phyloP scores from a whole-genome alignment of 805 yeast species.

The Metschnikowia orientalis region DNA sequence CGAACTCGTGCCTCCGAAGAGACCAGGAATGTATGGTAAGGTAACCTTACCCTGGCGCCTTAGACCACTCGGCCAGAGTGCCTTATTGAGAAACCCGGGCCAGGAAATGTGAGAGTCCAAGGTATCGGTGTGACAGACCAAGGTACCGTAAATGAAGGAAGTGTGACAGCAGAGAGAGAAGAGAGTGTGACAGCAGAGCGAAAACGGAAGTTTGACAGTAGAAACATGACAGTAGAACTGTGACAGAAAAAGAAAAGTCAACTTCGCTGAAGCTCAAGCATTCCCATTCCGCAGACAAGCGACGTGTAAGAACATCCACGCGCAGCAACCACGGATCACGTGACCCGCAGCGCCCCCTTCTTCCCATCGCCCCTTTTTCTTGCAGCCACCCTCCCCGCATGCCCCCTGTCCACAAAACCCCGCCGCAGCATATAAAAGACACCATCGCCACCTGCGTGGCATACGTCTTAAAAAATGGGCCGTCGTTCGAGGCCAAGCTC shows the following conservation, averaged over 20 bases:
- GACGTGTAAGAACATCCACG: no score
- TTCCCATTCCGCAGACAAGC: no score
- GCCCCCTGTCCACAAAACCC: slow-evolving; percentile 2
- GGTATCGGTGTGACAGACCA: no score
- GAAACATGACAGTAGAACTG: no score
- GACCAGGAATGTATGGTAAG: slow-evolving; percentile 24
- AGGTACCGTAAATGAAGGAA: no score
- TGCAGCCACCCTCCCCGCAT: neutral
- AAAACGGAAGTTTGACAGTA: no score
- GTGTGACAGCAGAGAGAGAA: no score
- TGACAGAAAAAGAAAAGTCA: no score
- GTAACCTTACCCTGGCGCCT: slow-evolving; percentile 26
- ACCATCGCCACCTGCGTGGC: slow-evolving; percentile 68
- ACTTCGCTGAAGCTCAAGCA: no score
- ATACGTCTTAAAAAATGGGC: slow-evolving; percentile 67
- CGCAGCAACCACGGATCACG: no score
- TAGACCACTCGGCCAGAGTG: slow-evolving; percentile 24
- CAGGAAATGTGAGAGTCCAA: neutral
- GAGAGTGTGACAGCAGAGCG: no score
- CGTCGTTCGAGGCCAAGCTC: slow-evolving; percentile 57
- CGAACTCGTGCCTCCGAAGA: slow-evolving; percentile 26
- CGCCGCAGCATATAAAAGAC: slow-evolving; percentile 41
- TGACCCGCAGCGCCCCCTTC: neutral
- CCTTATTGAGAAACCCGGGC: slow-evolving; percentile 6
- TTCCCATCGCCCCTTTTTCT: neutral